These are phyloP conservation scores for Paralagenidium karlingii DNA, from an alignment of 352 stramenopile genomes.

Conservation along the genomic window DNA sequence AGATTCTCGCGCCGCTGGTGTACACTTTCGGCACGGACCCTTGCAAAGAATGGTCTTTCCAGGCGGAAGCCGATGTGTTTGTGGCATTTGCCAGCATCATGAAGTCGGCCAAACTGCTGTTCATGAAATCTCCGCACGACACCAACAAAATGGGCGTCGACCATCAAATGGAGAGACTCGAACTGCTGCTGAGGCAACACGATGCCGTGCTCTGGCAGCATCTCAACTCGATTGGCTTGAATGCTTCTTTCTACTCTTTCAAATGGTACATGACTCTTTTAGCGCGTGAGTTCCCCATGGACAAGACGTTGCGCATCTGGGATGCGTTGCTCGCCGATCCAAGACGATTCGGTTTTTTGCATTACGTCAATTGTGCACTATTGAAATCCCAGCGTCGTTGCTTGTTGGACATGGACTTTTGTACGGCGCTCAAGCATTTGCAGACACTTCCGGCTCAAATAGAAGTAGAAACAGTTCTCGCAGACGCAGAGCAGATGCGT, in stretches of 20 bases:
- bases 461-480: slow-evolving; percentile 22
- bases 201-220: slow-evolving; percentile 52
- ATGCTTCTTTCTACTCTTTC: slow-evolving; percentile 49
- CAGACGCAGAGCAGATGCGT: slow-evolving; percentile 27
- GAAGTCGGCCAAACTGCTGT: slow-evolving; percentile 28
- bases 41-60: slow-evolving; percentile 10
- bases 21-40: slow-evolving; percentile 57
- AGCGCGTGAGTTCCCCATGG: slow-evolving; percentile 44
- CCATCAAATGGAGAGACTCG: slow-evolving; percentile 36
- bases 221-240: slow-evolving; percentile 51
- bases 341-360: slow-evolving; percentile 54
- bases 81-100: slow-evolving; percentile 36
- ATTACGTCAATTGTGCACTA: slow-evolving; percentile 48
- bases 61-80: slow-evolving; percentile 44
- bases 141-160: slow-evolving; percentile 37
- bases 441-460: slow-evolving; percentile 15
- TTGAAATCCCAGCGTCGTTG: slow-evolving; percentile 27
- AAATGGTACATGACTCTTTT: slow-evolving; percentile 67
- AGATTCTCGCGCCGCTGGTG: slow-evolving; percentile 83
- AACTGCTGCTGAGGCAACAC: slow-evolving; percentile 37
- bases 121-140: slow-evolving; percentile 20
- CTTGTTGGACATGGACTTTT: slow-evolving; percentile 27
- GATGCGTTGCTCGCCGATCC: slow-evolving; percentile 40
- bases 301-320: slow-evolving; percentile 38
- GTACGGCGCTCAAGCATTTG: slow-evolving; percentile 21